A percentile compares a stretch with the other conserved stretches of the same genome.
Evolutionary conservation across 345 rosid genomes (phyloP).

Genomic region (Pseudoturritis turrita): DNA sequence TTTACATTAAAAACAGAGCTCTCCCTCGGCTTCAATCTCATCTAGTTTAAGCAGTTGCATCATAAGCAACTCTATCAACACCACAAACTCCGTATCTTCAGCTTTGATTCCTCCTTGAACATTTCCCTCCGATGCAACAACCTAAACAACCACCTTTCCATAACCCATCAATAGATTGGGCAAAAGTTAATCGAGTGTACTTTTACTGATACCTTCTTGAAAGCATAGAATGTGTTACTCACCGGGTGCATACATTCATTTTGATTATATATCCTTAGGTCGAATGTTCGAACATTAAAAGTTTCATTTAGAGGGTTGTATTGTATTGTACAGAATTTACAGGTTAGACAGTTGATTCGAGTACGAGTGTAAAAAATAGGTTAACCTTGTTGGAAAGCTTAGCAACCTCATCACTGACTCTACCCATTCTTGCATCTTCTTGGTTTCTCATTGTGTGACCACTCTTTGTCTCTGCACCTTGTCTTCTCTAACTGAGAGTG

Average conservation of each 20-base stretch:
- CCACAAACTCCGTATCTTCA: conserved; percentile 37
- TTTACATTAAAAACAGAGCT: too few species aligned
- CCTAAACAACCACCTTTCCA: conserved; percentile 23
- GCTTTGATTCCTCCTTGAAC: conserved; percentile 33
- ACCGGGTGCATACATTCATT: neutral
- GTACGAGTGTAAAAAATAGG: neutral
- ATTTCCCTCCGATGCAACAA: conserved; percentile 36
- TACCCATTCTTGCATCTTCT: conserved; percentile 10
- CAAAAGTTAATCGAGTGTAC: neutral
- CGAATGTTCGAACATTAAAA: neutral
- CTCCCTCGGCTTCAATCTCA: conserved; percentile 44
- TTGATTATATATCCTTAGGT: neutral
- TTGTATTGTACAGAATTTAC: neutral
- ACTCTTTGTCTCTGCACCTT: neutral
- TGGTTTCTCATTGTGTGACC: conserved; percentile 1
- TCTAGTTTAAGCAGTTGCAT: conserved; percentile 48
- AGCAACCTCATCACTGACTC: conserved; percentile 45
- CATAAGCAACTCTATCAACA: conserved; percentile 47
- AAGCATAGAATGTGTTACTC: neutral
- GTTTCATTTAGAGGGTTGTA: neutral
- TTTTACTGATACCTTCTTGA: neutral
- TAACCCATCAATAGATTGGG: neutral
- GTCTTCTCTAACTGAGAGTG: neutral
- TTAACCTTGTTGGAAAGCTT: conserved; percentile 45
- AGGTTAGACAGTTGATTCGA: neutral